Evolutionary conservation across 2,329 filamentous ascomycete genomes (phyloP).

Genomic region (Calonectria pauciramosa): DNA sequence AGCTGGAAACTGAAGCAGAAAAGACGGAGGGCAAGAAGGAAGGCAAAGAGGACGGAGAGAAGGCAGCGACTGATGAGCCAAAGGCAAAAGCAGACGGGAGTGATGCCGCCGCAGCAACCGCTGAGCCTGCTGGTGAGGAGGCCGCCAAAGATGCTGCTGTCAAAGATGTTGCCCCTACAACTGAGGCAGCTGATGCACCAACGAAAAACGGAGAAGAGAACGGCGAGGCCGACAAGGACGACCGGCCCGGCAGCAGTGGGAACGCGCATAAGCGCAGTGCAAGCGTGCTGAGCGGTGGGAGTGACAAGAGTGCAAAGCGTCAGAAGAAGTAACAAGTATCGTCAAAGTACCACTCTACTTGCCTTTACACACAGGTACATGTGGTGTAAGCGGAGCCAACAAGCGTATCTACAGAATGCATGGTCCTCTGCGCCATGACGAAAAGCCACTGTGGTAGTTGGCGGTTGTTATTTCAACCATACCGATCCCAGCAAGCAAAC

Average conservation of each 20-base stretch:
- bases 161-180: conserved; percentile 24
- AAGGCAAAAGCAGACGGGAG: conserved; percentile 43
- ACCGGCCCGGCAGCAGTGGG: conserved; percentile 56
- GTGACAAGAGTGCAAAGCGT: conserved; percentile 73
- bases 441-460: conserved; percentile 32
- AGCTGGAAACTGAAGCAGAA: conserved; percentile 34
- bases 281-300: conserved; percentile 80
- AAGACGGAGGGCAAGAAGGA: conserved; percentile 31
- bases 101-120: conserved; percentile 18
- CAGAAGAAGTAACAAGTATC: conserved; percentile 62
- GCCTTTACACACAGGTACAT: conserved; percentile 33
- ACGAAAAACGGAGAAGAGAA: conserved; percentile 36
- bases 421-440: conserved; percentile 22
- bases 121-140: conserved; percentile 34
- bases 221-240: conserved; percentile 46
- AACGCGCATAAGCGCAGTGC: conserved; percentile 81
- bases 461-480: conserved; percentile 31
- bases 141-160: conserved; percentile 28
- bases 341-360: conserved; percentile 40
- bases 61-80: conserved; percentile 13
- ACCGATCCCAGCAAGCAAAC: conserved; percentile 20
- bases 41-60: conserved; percentile 31
- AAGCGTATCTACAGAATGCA: conserved; percentile 17
- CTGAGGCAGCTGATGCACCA: conserved; percentile 17
- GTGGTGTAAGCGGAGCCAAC: conserved; percentile 20